phyloP scores from a whole-genome alignment of 1,284 basidiomycete species.

The Austroboletus novae-zelandiae region DNA sequence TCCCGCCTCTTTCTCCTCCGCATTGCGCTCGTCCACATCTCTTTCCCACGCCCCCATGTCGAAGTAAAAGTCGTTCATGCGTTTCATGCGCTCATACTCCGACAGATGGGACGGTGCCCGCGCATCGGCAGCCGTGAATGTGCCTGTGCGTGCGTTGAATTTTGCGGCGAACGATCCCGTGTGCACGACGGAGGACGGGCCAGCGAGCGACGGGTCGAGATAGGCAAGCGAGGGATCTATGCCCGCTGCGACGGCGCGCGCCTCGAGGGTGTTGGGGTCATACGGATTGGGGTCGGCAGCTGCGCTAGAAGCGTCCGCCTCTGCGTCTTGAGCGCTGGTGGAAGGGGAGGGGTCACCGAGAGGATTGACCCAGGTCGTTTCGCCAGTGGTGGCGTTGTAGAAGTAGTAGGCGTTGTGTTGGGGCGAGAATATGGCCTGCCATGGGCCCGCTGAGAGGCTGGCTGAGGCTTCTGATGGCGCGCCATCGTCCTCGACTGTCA shows the following conservation, averaged over 20 bases:
- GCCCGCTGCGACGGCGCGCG: constrained; percentile 67
- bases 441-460: constrained; percentile 40
- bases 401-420: constrained; percentile 87
- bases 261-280: constrained; percentile 47
- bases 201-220: constrained; percentile 68
- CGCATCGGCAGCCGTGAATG: constrained; percentile 65
- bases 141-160: constrained; percentile 84
- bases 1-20: constrained; percentile 51
- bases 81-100: constrained; percentile 79
- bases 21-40: constrained; percentile 60
- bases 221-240: constrained; percentile 84
- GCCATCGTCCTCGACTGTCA: neutral
- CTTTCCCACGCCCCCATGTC: constrained; percentile 82
- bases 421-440: constrained; percentile 87
- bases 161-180: constrained; percentile 61
- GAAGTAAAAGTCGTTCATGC: constrained; percentile 89
- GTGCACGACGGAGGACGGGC: constrained; percentile 39
- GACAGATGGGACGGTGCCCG: constrained; percentile 75
- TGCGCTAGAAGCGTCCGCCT: constrained; percentile 1
- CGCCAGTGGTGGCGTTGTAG: constrained; percentile 74
- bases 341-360: constrained; percentile 42
- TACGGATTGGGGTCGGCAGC: constrained; percentile 16
- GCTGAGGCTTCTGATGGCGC: neutral
- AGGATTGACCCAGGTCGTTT: constrained; percentile 90
- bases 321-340: constrained; percentile 1